Base-by-base conservation (phyloP, 768 basidiomycete genomes). In the Auricularia sp. region DNA sequence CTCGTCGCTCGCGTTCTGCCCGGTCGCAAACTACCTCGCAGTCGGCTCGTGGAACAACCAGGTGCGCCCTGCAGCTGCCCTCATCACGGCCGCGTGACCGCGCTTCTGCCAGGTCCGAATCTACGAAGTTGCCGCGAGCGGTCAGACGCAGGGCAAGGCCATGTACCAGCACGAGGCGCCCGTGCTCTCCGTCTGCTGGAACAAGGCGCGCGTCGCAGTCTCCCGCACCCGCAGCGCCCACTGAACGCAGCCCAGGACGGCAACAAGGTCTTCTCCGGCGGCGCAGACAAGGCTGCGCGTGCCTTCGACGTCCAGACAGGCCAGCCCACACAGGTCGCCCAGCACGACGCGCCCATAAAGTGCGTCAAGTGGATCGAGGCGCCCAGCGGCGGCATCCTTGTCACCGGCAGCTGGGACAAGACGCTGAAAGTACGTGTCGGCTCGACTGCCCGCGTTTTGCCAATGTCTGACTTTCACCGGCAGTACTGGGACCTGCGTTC, bases 371-470 rank as follows among this genome's bases (percentile, higher is more conserved):
- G 88, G 85, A 79, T 93, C 62, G 89, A 94, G 66, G 83, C 87
- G 4, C 86, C 85, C 23, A 56, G 10, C 36, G 83, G 83, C 42
- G 84, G 90, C 14, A 85, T 95, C 67, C 79, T 95, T 21, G 91
- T 87, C 12, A 98, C 96, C 1, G 97, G 94, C 10, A 93, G 93
- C 62, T 99, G 97, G 97, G 96, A 99, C 75, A 96, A 96, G 77
- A 96, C 92, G 1, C 76, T 98, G 72, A 96, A 94, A 81, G 95
- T 94, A 68, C 64, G 77, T 71, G 2, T 66, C 67, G 33, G 66
- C 43, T 43, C 35, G 62, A 10, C 18, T 51, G 5, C 14, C 16
- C 6, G 18, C 47, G 8, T 8, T 42, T 34, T 33, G 39, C 39
- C 39, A 14, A 1, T 42, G 8, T 10, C 21, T 51, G 47, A 51